Conservation (phyloP, 257 asterid species). For the Penstemon barbatus region DNA sequence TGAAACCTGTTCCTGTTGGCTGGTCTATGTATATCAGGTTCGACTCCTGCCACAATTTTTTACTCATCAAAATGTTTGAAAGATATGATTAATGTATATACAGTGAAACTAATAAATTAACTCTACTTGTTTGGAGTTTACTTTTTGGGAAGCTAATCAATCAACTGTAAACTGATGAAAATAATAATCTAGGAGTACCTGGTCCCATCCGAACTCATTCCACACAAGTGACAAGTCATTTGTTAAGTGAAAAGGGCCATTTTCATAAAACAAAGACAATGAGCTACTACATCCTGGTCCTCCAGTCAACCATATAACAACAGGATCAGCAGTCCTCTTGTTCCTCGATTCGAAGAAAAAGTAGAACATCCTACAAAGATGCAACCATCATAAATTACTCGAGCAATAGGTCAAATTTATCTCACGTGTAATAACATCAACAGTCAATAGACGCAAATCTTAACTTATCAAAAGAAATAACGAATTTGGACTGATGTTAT, state of each 20-base stretch:
- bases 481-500: background rate
- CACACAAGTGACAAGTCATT: constrained; percentile 47
- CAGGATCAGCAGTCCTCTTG: constrained; percentile 47
- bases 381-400: background rate
- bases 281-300: constrained; percentile 73
- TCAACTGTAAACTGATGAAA: background rate
- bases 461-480: background rate
- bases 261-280: constrained; percentile 64
- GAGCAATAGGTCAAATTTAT: background rate
- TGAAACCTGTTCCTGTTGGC: constrained; percentile 54
- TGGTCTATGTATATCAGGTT: constrained; percentile 51
- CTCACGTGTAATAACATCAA: background rate
- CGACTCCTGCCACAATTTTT: constrained; percentile 32
- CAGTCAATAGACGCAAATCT: background rate
- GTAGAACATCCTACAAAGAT: constrained; percentile 62
- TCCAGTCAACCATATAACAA: constrained; percentile 67
- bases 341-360: constrained; percentile 65
- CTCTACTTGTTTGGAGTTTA: too few relatives aligned
- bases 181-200: constrained; percentile 32
- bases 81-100: background rate
- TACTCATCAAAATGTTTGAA: background rate
- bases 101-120: too few relatives aligned
- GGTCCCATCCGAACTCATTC: constrained; percentile 74
- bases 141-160: too few relatives aligned
- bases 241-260: constrained; percentile 60